Conservation (phyloP, 345 rosid species). For the Orychophragmus violaceus region DNA sequence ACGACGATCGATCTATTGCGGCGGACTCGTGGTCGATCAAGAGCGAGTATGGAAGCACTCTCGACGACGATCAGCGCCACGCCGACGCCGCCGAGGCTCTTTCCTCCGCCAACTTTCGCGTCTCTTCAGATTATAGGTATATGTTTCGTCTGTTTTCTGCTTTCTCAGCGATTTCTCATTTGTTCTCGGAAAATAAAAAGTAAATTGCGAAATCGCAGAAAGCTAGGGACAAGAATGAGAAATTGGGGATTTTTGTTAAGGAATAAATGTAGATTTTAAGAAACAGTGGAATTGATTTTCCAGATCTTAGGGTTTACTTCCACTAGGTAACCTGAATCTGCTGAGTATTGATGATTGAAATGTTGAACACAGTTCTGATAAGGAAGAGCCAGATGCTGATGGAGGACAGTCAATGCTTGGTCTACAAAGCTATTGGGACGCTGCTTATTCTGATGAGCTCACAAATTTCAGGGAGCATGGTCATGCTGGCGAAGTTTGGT, state of each 20-base stretch:
- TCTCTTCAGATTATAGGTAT: slow-evolving; percentile 79
- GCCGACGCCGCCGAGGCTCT: slow-evolving; percentile 92
- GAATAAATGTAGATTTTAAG: neutral
- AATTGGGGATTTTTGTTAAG: neutral
- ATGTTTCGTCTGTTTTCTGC: neutral
- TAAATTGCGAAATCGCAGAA: neutral
- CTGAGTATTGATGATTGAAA: neutral
- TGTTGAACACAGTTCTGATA: slow-evolving; percentile 63
- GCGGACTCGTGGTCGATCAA: slow-evolving; percentile 99
- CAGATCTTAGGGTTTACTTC: slow-evolving; percentile 19
- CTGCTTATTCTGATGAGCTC: slow-evolving; percentile 88
- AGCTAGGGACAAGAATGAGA: neutral
- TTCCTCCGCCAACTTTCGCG: slow-evolving; percentile 60
- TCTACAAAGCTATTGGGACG: slow-evolving; percentile 90
- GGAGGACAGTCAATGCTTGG: slow-evolving; percentile 80
- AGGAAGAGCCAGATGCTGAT: slow-evolving; percentile 85
- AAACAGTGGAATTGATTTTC: neutral
- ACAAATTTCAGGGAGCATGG: slow-evolving; percentile 88
- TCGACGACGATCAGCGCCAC: slow-evolving; percentile 98
- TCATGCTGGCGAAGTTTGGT: slow-evolving; percentile 96
- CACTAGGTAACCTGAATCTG: neutral
- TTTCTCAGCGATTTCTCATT: too few relatives aligned
- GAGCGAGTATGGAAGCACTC: slow-evolving; percentile 97
- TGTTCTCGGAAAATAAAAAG: neutral
- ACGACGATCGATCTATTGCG: slow-evolving; percentile 93